phyloP scores from a whole-genome alignment of 2,329 filamentous ascomycete genomes.

The Colletotrichum costaricense region DNA sequence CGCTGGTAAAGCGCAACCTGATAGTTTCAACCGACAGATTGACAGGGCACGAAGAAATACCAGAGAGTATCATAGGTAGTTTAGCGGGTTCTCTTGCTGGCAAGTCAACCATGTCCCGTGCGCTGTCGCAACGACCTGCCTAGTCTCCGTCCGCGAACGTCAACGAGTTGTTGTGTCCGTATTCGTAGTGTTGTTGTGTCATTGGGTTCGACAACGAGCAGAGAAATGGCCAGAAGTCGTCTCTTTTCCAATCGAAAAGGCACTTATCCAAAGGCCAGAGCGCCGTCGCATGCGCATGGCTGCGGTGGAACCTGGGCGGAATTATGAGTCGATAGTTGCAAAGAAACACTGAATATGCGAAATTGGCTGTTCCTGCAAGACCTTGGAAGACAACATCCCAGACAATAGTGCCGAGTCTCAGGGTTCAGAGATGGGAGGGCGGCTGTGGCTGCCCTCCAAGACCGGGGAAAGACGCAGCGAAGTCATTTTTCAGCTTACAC shows the following conservation, averaged over 20 bases:
- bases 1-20: neutral
- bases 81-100: neutral
- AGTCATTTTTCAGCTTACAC: neutral
- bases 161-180: neutral
- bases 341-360: neutral
- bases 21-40: neutral
- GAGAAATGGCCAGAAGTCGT: neutral
- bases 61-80: neutral
- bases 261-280: neutral
- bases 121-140: neutral
- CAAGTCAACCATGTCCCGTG: neutral
- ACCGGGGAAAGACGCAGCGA: neutral
- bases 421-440: slow-evolving; percentile 9
- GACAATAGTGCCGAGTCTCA: slow-evolving; percentile 3
- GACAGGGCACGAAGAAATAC: neutral
- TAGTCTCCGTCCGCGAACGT: neutral
- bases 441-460: slow-evolving; percentile 22
- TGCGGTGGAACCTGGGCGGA: neutral
- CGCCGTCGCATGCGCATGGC: neutral
- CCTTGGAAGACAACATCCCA: slow-evolving; percentile 1
- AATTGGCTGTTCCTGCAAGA: slow-evolving; percentile 6
- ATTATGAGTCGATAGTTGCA: neutral
- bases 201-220: neutral
- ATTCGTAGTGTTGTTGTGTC: neutral
- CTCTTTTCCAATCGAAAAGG: neutral